Base-by-base conservation (phyloP, 179 eudicot genomes). In the Heliamphora pulchella region DNA sequence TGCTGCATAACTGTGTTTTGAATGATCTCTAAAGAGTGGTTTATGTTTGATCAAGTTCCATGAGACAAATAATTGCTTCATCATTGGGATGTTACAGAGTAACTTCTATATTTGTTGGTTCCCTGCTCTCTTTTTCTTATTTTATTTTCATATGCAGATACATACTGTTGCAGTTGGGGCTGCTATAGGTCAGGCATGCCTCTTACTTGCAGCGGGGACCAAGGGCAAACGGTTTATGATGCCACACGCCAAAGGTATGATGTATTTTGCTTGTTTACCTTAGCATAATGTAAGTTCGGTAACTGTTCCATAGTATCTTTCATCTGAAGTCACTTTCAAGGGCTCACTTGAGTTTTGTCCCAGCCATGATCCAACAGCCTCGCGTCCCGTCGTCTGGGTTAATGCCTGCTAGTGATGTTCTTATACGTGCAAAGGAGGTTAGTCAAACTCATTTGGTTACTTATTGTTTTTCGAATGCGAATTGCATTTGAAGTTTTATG, bases 121-220 rank as follows among this genome's bases (percentile, higher is more conserved):
- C 55, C 67, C 15, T 63, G 18, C 41, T 18, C 8, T 46, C 2
- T 46, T 20, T 76, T 53, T 14, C 7, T 10, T 11, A 3, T n/a
- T 77, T 58, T 46, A 18, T 78, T 72, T 58, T 63, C 61, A 64
- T 75, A 72, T 85, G 51, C 91, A 94, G 98, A 90, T 94, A 83
- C 90, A 84, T 81, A 94, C 98, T 65, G 90, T 94, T 77, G 89
- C 84, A 69, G 81, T 89, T 54, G 98, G 97, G 79, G 90, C 90
- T 76, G 99, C 97, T 78, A 83, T 88, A 20, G 97, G 99, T 69
- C 94, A 92, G 46, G 97, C 99, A 72, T 96, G 99, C 80, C 91
- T 96, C 78, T 86, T 96, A 75, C 98, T 96, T 79, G 87, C 99
- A 47, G 93, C 98, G 66, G 99, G 99, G 78, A 84, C 92, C 75